Evolutionary conservation across 257 asterid species (phyloP), one percentile per base, ranked within the genome.

Genomic region (Solanum verrucosum): DNA sequence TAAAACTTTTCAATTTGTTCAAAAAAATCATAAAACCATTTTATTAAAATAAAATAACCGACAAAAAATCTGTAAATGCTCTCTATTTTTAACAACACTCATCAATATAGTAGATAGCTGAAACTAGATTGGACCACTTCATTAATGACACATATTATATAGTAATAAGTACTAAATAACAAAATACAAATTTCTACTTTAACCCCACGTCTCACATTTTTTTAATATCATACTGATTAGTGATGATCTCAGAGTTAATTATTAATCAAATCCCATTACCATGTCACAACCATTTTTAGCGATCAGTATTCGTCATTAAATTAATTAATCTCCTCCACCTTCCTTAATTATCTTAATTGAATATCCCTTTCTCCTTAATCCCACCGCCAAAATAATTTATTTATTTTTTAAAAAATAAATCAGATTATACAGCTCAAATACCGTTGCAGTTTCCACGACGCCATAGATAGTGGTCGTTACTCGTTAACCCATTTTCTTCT

Each of bases 401-500:
- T 49, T 15, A 9, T 15, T 15, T 52, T 56, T 18, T 1, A 6
- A 18, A 52, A 2, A 2, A 52, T 5, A 52, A 56, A 74, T 21
- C 4, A 21, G 31, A 37, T 49, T 82, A 31, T 82, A 82, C 86
- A 82, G 70, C 86, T 82, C 86, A 82, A 33, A 82, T 82, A 82
- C 85, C 86, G 86, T 82, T 82, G 86, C 86, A 82, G 59, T 46
- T 79, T 79, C 84, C 84, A 79, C 65, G 67, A 79, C 67, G 35
- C 25, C 16, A n/a, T 20, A 40, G 31, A 40, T 25, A 56, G 68
- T 38, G 86, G 77, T 63, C 75, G 91, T 90, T 90, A 85, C 29
- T 83, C 27, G 85, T 88, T 71, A n/a, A 46, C 38, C 56, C 59
- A 79, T 86, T 90, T 84, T 84, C 90, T 85, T 79, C 40, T 7